Conservation (phyloP, 2,329 filamentous ascomycete genomes). For the Truncatella angustata region DNA sequence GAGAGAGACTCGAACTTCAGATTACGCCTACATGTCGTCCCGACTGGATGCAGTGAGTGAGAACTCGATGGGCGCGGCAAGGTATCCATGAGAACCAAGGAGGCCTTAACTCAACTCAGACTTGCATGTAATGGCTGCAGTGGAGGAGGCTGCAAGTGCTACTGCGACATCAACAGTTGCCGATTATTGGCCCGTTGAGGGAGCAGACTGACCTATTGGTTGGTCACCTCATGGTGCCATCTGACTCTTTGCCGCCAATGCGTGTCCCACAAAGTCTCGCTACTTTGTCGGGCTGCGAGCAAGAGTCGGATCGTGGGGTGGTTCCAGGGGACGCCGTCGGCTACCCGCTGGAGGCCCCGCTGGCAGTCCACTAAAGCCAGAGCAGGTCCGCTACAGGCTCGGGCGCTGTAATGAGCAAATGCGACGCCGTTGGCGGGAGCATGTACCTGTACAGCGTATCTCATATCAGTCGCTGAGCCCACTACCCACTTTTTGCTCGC, state of each 20-base stretch:
- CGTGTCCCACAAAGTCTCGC: constrained; percentile 2
- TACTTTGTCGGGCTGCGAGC: neutral
- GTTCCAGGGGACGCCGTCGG: too few relatives aligned
- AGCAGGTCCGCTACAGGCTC: neutral
- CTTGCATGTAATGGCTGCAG: constrained; percentile 5
- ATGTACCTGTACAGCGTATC: neutral
- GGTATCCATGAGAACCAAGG: constrained; percentile 3
- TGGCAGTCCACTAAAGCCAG: neutral
- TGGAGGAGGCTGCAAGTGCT: constrained; percentile 10
- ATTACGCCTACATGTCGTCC: too few relatives aligned
- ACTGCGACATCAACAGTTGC: constrained; percentile 6
- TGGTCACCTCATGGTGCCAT: constrained; percentile 3
- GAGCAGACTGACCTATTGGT: constrained; percentile 10
- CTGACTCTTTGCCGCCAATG: constrained; percentile 6
- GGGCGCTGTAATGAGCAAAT: neutral
- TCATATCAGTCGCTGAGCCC: neutral
- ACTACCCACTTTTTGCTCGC: neutral
- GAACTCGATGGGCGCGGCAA: too few relatives aligned
- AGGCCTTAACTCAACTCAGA: constrained; percentile 8
- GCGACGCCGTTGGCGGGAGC: neutral
- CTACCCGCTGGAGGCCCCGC: neutral
- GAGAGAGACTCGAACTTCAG: too few relatives aligned
- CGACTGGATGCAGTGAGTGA: too few relatives aligned
- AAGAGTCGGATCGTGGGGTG: too few relatives aligned
- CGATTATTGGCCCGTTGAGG: constrained; percentile 8